Conservation (phyloP, 345 rosid species). For the Jatropha curcas region DNA sequence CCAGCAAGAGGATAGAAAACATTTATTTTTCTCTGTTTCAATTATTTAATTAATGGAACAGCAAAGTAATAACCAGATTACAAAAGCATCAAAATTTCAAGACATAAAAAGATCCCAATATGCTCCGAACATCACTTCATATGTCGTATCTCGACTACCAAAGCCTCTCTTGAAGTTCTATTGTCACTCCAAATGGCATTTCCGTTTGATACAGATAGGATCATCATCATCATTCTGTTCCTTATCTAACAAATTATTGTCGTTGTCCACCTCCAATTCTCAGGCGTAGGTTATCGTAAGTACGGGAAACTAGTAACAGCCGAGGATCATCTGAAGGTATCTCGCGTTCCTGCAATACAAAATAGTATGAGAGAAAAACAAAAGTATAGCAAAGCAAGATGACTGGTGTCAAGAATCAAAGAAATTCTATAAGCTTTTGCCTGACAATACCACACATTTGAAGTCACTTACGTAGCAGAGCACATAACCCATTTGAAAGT, state of each 20-base stretch:
- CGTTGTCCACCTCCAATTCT: conserved; percentile 27
- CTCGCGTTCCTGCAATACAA: conserved; percentile 59
- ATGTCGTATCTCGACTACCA: background rate
- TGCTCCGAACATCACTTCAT: background rate
- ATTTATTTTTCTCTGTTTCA: background rate
- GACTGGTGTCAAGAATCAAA: background rate
- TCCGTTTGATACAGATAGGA: too few relatives aligned
- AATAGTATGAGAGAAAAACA: background rate
- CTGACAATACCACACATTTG: background rate
- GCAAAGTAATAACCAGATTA: background rate
- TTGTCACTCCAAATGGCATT: background rate
- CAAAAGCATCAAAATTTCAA: background rate
- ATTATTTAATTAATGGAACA: background rate
- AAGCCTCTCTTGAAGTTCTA: background rate
- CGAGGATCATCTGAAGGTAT: conserved; percentile 86
- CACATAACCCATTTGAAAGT: background rate
- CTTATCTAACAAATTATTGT: background rate
- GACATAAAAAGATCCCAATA: background rate
- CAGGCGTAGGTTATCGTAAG: conserved; percentile 40
- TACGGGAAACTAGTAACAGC: conserved; percentile 48
- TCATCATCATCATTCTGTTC: background rate
- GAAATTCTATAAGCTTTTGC: background rate
- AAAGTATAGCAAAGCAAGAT: too few relatives aligned
- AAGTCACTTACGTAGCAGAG: background rate
- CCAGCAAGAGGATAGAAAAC: too few relatives aligned